A percentile compares a stretch with the other conserved stretches of the same genome.
Conservation (phyloP, 768 basidiomycete species). For the button mushroom (Agaricus bisporus) region DNA sequence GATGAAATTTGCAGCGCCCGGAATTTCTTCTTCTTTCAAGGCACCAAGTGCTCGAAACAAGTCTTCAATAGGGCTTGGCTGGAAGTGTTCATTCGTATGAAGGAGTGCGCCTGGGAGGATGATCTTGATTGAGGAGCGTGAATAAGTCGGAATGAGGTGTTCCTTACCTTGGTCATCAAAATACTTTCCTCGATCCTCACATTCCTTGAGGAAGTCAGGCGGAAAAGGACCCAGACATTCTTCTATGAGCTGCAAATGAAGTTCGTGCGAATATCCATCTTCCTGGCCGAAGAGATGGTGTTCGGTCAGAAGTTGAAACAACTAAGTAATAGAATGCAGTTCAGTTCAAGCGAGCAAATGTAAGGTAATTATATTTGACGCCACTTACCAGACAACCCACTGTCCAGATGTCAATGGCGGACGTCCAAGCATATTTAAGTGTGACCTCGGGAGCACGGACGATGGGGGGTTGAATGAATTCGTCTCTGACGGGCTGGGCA, state of each 20-base stretch:
- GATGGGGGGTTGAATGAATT: constrained; percentile 11
- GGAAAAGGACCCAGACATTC: constrained; percentile 17
- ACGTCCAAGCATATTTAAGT: constrained; percentile 15
- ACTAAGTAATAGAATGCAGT: constrained; percentile 3
- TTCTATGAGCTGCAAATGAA: constrained; percentile 15
- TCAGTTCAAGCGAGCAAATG: background rate
- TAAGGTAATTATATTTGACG: background rate
- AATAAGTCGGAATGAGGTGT: background rate
- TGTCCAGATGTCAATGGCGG: constrained; percentile 21
- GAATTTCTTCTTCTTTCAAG: constrained; percentile 9
- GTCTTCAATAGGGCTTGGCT: background rate
- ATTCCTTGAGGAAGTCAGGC: constrained; percentile 13
- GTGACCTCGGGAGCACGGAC: constrained; percentile 21
- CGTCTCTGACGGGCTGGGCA: background rate
- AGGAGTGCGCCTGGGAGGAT: background rate
- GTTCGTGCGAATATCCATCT: constrained; percentile 6
- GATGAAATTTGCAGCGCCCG: constrained; percentile 12
- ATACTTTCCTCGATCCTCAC: constrained; percentile 8
- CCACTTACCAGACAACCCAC: constrained; percentile 20
- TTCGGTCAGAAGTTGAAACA: background rate
- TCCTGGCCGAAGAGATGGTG: constrained; percentile 8
- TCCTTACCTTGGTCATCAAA: constrained; percentile 15
- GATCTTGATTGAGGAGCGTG: background rate
- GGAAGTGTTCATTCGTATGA: background rate
- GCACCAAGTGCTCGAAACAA: background rate